phyloP scores from a whole-genome alignment of 163 green algal species.

The Scenedesmus sp. region DNA sequence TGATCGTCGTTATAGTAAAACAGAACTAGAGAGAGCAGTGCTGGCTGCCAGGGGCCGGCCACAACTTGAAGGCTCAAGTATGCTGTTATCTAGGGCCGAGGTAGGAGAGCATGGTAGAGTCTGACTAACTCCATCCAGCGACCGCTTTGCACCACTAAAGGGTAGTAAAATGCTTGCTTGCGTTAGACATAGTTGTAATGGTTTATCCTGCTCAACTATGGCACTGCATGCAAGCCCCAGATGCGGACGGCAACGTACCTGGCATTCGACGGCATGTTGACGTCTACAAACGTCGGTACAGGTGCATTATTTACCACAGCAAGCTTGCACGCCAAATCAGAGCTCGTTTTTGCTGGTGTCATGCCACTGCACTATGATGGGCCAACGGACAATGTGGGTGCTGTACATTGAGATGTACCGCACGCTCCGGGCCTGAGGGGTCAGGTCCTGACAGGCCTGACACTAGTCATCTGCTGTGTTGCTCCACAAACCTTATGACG shows the following conservation, averaged over 20 bases:
- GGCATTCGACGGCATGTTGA: neutral
- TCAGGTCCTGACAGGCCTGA: too few species aligned
- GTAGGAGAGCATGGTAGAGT: slow-evolving; percentile 20
- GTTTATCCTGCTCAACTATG: neutral
- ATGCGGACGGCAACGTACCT: neutral
- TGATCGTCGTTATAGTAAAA: neutral
- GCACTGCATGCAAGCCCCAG: neutral
- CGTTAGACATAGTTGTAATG: neutral
- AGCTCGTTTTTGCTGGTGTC: neutral
- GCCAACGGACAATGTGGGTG: neutral
- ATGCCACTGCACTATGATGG: neutral
- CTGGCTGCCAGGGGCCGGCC: neutral
- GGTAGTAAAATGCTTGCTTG: neutral
- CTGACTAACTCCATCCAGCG: neutral
- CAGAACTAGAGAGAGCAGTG: neutral
- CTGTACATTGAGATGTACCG: neutral
- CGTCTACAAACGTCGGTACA: neutral
- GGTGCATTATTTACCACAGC: neutral
- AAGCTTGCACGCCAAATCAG: neutral
- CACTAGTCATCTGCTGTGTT: too few species aligned
- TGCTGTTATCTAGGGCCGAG: neutral
- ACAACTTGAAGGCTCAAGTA: slow-evolving; percentile 8
- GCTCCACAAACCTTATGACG: too few species aligned
- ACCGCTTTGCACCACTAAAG: neutral
- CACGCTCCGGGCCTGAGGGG: too few species aligned